A percentile compares a stretch with the other conserved stretches of the same genome.
Conservation (phyloP, 139 green algal genomes). For the Chlorella sp. region DNA sequence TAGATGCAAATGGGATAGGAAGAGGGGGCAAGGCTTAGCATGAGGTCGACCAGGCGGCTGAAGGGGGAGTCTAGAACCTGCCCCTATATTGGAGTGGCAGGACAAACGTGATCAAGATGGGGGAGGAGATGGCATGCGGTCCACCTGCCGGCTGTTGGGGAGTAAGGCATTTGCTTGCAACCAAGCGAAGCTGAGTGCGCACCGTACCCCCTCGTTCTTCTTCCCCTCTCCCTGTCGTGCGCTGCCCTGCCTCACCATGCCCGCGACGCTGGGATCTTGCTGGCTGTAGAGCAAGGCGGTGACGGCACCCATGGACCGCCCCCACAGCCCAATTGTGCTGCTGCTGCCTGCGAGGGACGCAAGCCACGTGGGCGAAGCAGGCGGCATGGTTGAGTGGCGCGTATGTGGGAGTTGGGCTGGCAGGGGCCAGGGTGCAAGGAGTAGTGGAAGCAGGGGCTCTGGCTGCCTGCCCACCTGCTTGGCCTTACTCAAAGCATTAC, state of each 20-base stretch:
- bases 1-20: background rate
- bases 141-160: conserved; percentile 76
- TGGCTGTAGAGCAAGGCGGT: conserved; percentile 89
- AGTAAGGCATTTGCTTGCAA: too few relatives aligned
- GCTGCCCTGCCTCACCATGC: too few relatives aligned
- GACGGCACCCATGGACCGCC: conserved; percentile 95
- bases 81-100: background rate
- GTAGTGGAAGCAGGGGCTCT: background rate
- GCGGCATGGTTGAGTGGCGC: too few relatives aligned
- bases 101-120: background rate
- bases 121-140: conserved; percentile 76
- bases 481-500: too few relatives aligned
- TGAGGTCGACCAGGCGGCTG: conserved; percentile 80
- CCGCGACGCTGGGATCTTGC: conserved; percentile 75
- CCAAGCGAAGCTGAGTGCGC: too few relatives aligned
- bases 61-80: conserved; percentile 95
- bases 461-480: too few relatives aligned
- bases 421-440: too few relatives aligned
- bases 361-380: background rate
- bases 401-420: background rate
- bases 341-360: conserved; percentile 39
- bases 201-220: too few relatives aligned
- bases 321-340: conserved; percentile 92
- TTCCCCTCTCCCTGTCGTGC: too few relatives aligned
- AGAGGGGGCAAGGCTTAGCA: conserved; percentile 48